Conservation (phyloP, 202 grass and related monocot genomes). For the Bolboschoenoplectus hybrid region DNA sequence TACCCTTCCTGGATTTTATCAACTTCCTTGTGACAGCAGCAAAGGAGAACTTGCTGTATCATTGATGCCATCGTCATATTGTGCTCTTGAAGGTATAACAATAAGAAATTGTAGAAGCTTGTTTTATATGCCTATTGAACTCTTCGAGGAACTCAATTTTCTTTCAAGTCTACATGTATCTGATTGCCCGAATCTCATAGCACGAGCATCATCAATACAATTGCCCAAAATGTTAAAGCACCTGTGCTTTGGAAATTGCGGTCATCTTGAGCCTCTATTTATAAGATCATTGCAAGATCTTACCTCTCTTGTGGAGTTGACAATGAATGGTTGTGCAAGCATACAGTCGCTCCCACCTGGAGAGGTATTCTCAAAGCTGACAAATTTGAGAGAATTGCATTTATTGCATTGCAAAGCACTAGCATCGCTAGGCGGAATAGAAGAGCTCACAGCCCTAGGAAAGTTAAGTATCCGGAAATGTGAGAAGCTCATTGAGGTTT, state of each 20-base stretch:
- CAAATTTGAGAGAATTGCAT: conserved; percentile 28
- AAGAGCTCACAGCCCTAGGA: conserved; percentile 35
- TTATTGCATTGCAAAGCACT: conserved; percentile 36
- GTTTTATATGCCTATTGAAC: conserved; percentile 9
- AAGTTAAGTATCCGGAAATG: conserved; percentile 38
- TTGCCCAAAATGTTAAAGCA: conserved; percentile 25
- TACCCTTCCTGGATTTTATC: conserved; percentile 36
- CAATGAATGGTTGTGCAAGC: conserved; percentile 14
- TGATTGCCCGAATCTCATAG: conserved; percentile 34
- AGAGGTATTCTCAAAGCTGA: conserved; percentile 32
- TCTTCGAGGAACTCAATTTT: background rate
- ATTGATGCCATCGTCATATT: background rate
- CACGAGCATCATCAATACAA: background rate
- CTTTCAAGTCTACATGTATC: conserved; percentile 32
- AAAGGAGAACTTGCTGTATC: background rate
- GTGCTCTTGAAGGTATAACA: background rate
- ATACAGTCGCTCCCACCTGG: conserved; percentile 17
- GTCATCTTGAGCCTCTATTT: conserved; percentile 35
- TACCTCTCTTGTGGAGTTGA: background rate
- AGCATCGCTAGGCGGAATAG: conserved; percentile 41
- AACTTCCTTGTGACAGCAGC: background rate
- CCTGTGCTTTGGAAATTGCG: conserved; percentile 28
- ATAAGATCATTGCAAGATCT: conserved; percentile 31
- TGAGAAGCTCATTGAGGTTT: conserved; percentile 33
- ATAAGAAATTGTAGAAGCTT: conserved; percentile 41